Evolutionary conservation across 257 asterid genomes (phyloP), one percentile per base, ranked within the genome.

Genomic region (Verbascum thapsus): DNA sequence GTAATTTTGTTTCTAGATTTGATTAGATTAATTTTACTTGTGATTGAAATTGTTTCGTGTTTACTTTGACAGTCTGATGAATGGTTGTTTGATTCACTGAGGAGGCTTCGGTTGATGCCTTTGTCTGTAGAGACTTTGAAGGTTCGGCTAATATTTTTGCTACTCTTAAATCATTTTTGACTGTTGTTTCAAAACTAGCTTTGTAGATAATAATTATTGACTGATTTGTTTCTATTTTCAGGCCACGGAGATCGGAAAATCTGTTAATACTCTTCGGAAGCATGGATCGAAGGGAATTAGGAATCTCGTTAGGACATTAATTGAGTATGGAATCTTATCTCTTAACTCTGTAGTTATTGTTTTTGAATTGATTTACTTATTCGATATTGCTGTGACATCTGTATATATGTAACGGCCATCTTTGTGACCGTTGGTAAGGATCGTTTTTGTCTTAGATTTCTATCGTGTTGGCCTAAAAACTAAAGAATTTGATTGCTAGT

Each of bases 221-320:
- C 53, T 60, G 37, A 3, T 11, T 50, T 67, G 58, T 19, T 75
- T 65, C 50, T 47, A 8, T 49, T 22, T 40, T 50, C 82, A 88
- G 95, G 74, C 61, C 16, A 86, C 96, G 1, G 81, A 67, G 73
- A 82, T 84, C 61, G 95, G 95, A 5, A 89, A 79, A 64, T 67
- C 85, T 37, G 94, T 89, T 51, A 82, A 71, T 60, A 65, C 74
- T 64, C 64, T 86, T 13, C 57, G 82, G 34, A 78, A 73, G 68
- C 89, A 75, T 47, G 73, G 72, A 75, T 82, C 95, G 52, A 61
- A 69, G 72, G 76, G 84, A 35, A 79, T 89, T 49, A 72, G 80
- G 44, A 76, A 66, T 78, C 83, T 86, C 18, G 88, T 42, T 39
- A 70, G 64, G 76, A 59, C 72, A 60, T 75, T 89, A 51, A 75